phyloP scores from a whole-genome alignment of 441 rosid genomes.

The Codiaeum variegatum region DNA sequence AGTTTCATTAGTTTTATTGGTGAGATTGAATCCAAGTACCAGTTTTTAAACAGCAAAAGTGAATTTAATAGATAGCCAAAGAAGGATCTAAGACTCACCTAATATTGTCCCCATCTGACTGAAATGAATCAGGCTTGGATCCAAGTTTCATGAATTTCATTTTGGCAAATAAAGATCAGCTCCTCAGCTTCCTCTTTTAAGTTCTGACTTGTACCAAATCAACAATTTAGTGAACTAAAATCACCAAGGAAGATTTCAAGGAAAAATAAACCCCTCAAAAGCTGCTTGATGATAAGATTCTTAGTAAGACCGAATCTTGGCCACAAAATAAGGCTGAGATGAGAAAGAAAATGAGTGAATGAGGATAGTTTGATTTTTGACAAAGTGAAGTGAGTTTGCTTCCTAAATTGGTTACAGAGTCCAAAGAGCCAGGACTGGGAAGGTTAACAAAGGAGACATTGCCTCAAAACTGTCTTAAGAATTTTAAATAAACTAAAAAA shows the following conservation, averaged over 20 bases:
- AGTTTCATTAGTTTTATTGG: not conserved
- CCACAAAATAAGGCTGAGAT: conserved; percentile 33
- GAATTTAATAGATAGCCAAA: conserved; percentile 11
- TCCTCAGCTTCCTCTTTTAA: conserved; percentile 22
- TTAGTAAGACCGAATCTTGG: conserved; percentile 39
- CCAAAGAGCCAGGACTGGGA: conserved; percentile 42
- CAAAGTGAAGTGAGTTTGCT: conserved; percentile 36
- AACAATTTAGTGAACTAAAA: conserved; percentile 21
- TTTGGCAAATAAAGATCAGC: conserved; percentile 26
- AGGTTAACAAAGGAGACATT: conserved; percentile 48
- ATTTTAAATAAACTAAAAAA: conserved; percentile 39
- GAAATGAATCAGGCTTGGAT: conserved; percentile 92
- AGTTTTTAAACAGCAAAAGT: not conserved
- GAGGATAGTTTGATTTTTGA: conserved; percentile 26
- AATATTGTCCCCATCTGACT: conserved; percentile 54
- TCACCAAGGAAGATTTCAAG: conserved; percentile 5
- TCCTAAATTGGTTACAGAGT: conserved; percentile 47
- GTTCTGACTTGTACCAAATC: conserved; percentile 11
- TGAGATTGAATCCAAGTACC: not conserved
- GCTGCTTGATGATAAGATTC: conserved; percentile 24
- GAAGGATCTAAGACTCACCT: conserved; percentile 46
- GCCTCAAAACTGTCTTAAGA: conserved; percentile 40
- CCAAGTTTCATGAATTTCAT: conserved; percentile 99
- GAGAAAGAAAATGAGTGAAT: conserved; percentile 23
- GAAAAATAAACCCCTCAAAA: conserved; percentile 15